Evolutionary conservation across 192 early-diverging fungal genomes (phyloP).

Genomic region (Linnemannia zychae): DNA sequence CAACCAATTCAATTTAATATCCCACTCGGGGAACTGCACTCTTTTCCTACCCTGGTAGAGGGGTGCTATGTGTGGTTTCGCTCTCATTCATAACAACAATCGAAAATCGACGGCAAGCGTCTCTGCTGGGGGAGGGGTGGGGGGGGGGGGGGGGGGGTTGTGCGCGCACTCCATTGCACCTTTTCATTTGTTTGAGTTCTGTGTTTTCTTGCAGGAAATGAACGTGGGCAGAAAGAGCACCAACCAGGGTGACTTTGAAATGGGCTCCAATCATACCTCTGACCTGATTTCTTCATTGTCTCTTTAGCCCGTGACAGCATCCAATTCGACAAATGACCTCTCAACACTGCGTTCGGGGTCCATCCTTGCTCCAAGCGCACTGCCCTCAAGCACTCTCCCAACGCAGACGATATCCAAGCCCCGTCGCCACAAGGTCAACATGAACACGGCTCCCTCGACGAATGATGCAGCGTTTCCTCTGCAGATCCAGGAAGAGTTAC

Average conservation of each 20-base stretch:
- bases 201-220: background rate
- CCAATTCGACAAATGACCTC: slow-evolving; percentile 10
- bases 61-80: background rate
- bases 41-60: background rate
- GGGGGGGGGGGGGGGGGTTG: too few relatives aligned
- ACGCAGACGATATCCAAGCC: slow-evolving; percentile 44
- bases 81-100: background rate
- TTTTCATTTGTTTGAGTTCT: background rate
- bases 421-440: slow-evolving; percentile 45
- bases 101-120: background rate
- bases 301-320: slow-evolving; percentile 18
- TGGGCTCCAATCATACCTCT: background rate
- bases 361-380: slow-evolving; percentile 27
- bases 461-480: slow-evolving; percentile 46
- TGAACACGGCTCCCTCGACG: slow-evolving; percentile 20
- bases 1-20: slow-evolving; percentile 13
- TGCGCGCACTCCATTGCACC: background rate
- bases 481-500: slow-evolving; percentile 51
- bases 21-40: background rate
- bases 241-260: background rate
- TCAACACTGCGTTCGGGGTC: slow-evolving; percentile 21
- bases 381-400: slow-evolving; percentile 36
- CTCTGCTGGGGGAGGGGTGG: background rate
- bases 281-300: background rate
- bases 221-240: background rate